Base-by-base conservation (phyloP, 2,329 filamentous ascomycete species). In the Dactylellina parvicollis region DNA sequence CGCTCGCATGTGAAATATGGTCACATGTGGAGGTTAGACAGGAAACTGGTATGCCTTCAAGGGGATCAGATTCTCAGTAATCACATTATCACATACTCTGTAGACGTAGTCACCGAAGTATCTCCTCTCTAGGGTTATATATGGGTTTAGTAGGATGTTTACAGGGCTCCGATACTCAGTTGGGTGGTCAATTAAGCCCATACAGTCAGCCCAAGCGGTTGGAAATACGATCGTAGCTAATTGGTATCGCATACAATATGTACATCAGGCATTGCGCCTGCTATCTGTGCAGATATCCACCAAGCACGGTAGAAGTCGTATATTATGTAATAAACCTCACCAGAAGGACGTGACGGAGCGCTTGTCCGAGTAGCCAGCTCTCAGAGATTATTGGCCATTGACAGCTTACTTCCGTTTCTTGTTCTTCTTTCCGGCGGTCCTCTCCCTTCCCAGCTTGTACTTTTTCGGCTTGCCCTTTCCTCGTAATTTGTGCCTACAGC, bases 401-500 rank as follows among this genome's bases (percentile, higher is more conserved):
- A n/a, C 30, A 28, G 32, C 22, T 40, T 60, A 73, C 55, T 61
- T 66, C n/a, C 44, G 16, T 22, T 74, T 74, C 55, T 47, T 71
- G 66, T 74, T 76, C 66, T 76, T 76, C 64, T 77, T 76, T 38
- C 67, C 75, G 4, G 64, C 70, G 18, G 57, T 78, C 62, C 83
- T 82, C 82, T 69, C 81, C 81, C 76, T 82, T 82, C 46, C 76
- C n/a, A 85, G 88, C 79, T 85, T 89, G 85, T 95, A 96, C 87
- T 96, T 97, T 86, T 96, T 90, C 5, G 94, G 92, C 46, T 90
- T 87, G 62, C 89, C 89, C 85, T 98, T 97, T 76, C 92, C 93
- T 83, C 92, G 89, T 28, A 86, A 82, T 81, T 92, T 93, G 78
- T 90, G 82, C 78, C 89, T 92, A 78, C 34, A 57, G 22, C 3